Conservation (phyloP, 352 stramenopile species). For the Globisporangium rhizosaccharum region DNA sequence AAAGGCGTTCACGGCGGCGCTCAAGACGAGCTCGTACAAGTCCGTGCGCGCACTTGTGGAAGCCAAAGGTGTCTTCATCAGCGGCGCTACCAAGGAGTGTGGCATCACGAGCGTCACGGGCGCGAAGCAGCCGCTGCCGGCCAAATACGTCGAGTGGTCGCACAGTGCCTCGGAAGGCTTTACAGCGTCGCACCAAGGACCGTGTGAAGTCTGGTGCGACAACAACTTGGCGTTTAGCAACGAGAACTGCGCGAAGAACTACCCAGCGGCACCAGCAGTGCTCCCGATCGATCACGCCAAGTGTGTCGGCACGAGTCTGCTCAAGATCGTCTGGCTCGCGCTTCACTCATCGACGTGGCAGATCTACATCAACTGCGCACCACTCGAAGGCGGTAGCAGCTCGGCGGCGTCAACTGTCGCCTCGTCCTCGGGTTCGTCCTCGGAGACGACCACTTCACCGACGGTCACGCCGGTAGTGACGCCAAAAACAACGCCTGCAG, state of each 20-base stretch:
- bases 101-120: conserved; percentile 24
- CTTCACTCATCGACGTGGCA: conserved; percentile 34
- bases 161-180: conserved; percentile 17
- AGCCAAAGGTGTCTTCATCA: conserved; percentile 10
- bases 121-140: conserved; percentile 25
- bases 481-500: neutral
- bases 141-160: conserved; percentile 29
- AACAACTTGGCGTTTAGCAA: conserved; percentile 36
- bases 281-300: conserved; percentile 41
- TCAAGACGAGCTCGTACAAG: conserved; percentile 18
- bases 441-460: neutral
- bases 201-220: conserved; percentile 53
- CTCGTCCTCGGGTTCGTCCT: conserved; percentile 1
- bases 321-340: conserved; percentile 34
- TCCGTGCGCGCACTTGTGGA: conserved; percentile 15
- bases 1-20: conserved; percentile 17
- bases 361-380: conserved; percentile 23
- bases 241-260: conserved; percentile 42
- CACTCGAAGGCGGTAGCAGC: conserved; percentile 1
- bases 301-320: conserved; percentile 28
- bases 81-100: conserved; percentile 6
- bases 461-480: neutral
- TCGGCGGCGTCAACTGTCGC: neutral
- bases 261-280: conserved; percentile 21
- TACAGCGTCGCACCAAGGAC: conserved; percentile 31